A percentile compares a stretch with the other conserved stretches of the same genome.
These are phyloP conservation scores for Fraxinus albicans DNA, from an alignment of 305 asterid species.

Conservation along the genomic window DNA sequence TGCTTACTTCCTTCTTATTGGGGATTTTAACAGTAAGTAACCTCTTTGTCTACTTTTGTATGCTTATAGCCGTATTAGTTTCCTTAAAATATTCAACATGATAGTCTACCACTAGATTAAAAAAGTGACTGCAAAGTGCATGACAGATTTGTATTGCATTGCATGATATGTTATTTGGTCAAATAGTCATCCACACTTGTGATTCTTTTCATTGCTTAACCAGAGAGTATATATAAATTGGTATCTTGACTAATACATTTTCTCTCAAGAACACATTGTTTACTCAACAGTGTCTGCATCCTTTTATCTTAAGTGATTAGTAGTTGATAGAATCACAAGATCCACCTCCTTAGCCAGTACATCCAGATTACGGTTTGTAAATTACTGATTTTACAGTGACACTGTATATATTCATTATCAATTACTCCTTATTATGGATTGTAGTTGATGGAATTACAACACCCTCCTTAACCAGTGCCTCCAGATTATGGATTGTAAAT, in stretches of 20 bases:
- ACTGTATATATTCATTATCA: not conserved
- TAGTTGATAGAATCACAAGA: constrained; percentile 1
- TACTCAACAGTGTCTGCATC: not conserved
- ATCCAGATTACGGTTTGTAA: not conserved
- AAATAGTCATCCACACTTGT: not conserved
- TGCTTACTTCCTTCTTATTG: constrained; percentile 81
- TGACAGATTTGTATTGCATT: not conserved
- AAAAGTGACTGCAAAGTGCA: constrained; percentile 1
- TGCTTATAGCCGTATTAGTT: constrained; percentile 11
- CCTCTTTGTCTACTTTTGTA: not conserved
- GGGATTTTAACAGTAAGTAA: constrained; percentile 75
- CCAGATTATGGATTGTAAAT: constrained; percentile 2
- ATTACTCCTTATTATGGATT: not conserved
- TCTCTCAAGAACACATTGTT: constrained; percentile 2
- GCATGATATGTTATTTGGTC: not conserved
- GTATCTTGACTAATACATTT: not conserved
- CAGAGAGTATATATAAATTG: not conserved
- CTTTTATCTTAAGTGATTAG: not conserved
- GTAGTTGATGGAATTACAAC: not conserved
- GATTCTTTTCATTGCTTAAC: not conserved
- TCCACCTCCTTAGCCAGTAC: not conserved
- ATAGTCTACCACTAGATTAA: not conserved
- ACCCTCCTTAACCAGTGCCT: not conserved
- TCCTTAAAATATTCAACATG: not conserved
- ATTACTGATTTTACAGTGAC: not conserved